Evolutionary conservation across 2,329 filamentous ascomycete species (phyloP), one percentile per base, ranked within the genome.

Genomic region (Fusarium ramigenum): DNA sequence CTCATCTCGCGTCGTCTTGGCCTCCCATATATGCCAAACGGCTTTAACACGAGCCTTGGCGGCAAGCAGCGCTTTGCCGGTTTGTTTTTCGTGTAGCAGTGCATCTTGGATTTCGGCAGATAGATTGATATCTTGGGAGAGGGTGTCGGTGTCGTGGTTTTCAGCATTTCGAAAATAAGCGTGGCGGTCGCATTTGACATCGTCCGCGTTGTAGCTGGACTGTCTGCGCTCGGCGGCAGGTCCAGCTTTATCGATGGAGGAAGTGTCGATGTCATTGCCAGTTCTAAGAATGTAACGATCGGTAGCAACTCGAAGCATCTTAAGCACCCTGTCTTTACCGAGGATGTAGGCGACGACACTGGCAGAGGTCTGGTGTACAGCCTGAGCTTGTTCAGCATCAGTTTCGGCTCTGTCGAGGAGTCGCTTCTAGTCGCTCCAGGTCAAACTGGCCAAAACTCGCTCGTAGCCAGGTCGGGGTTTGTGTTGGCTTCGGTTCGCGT

Each of bases 91-190:
- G 8, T 42, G 5, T 9, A n/a, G 39, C 6, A 42, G 12, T 1
- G 14, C 12, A 9, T n/a, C 8, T 1, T n/a, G 39, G 14, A 42
- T 42, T 5, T n/a, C 21, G 7, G 9, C 21, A 15, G 39, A 42
- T 15, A 15, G 12, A n/a, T 42, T 21, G 21, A n/a, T 42, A 7
- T 42, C 39, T 42, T n/a, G 39, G 7, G 12, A 40, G 11, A 9
- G 12, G 21, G 21, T n/a, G 21, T 42, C 15, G 21, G 39, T 42
- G 8, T n/a, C 1, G 21, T 42, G 7, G n/a, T 15, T 42, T 21
- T 42, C 21, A 9, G 12, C 5, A 42, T 15, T 15, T 15, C 2
- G 21, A 9, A 15, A 1, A n/a, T 9, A 0, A 42, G 39, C 8
- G 21, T n/a, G 21, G 39, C 7, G 12, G 39, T 14, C 7, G 14